Conservation (phyloP, 1,284 basidiomycete genomes). For the Mycosarcoma mackinlayi region DNA sequence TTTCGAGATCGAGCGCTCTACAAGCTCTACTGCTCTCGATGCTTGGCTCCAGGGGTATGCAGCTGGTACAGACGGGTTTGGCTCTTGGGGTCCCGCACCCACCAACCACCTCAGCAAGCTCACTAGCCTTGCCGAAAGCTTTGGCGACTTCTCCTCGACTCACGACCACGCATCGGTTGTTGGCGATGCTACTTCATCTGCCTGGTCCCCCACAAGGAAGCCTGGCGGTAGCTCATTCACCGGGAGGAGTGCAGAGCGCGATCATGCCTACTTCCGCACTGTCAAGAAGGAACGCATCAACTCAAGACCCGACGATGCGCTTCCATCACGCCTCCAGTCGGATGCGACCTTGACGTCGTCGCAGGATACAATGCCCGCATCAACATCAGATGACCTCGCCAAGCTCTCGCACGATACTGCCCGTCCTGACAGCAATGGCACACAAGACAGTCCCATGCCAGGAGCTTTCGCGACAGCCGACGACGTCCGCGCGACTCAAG, state of each 20-base stretch:
- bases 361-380: not conserved
- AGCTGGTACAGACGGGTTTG: conserved; percentile 58
- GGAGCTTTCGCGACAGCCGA: conserved; percentile 18
- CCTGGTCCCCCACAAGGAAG: conserved; percentile 13
- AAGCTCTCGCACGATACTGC: not conserved
- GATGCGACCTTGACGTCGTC: not conserved
- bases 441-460: conserved; percentile 21
- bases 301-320: conserved; percentile 10
- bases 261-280: conserved; percentile 52
- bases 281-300: conserved; percentile 32
- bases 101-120: conserved; percentile 16
- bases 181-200: conserved; percentile 5
- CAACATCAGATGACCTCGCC: not conserved
- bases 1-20: conserved; percentile 30
- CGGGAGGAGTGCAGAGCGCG: conserved; percentile 49
- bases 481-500: not conserved
- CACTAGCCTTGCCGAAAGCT: conserved; percentile 34
- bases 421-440: not conserved
- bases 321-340: not conserved
- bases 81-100: conserved; percentile 40
- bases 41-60: conserved; percentile 35
- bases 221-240: conserved; percentile 45
- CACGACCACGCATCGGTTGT: conserved; percentile 5
- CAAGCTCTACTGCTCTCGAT: conserved; percentile 11
- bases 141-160: conserved; percentile 34